Conservation (phyloP, 306 rosid genomes). For the Prunus kanzakura region DNA sequence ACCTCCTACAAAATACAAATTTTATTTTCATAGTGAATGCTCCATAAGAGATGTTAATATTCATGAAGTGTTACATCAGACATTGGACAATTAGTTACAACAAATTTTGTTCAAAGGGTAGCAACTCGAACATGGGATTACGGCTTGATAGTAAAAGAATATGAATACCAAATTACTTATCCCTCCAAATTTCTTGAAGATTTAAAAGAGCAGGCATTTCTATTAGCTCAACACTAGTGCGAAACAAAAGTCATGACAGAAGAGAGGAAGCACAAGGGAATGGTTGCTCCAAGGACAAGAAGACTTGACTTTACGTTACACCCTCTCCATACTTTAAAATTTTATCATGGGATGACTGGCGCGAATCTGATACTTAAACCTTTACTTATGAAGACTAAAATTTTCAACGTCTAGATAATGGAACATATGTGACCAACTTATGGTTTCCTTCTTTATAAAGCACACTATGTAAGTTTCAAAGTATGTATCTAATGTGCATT, state of each 20-base stretch:
- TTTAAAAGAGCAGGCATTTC: neutral
- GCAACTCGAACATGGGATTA: neutral
- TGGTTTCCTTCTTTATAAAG: neutral
- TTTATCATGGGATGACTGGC: neutral
- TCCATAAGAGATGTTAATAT: constrained; percentile 4
- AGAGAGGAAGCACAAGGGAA: neutral
- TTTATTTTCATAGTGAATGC: neutral
- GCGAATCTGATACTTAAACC: neutral
- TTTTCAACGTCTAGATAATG: neutral
- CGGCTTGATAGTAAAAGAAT: neutral
- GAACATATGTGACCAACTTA: neutral
- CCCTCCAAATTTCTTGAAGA: neutral
- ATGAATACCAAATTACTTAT: neutral
- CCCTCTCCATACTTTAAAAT: neutral
- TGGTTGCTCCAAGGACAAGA: neutral
- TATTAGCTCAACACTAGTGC: neutral
- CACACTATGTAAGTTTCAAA: neutral
- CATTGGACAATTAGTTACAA: neutral
- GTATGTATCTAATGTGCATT: neutral
- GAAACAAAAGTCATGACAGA: neutral
- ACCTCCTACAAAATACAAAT: constrained; percentile 56
- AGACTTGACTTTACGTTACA: neutral
- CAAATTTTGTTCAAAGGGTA: neutral
- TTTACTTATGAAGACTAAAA: neutral
- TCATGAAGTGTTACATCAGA: neutral